Evolutionary conservation across 2,329 filamentous ascomycete genomes (phyloP), one percentile per base, ranked within the genome.

Genomic region (Thelonectria blattea): DNA sequence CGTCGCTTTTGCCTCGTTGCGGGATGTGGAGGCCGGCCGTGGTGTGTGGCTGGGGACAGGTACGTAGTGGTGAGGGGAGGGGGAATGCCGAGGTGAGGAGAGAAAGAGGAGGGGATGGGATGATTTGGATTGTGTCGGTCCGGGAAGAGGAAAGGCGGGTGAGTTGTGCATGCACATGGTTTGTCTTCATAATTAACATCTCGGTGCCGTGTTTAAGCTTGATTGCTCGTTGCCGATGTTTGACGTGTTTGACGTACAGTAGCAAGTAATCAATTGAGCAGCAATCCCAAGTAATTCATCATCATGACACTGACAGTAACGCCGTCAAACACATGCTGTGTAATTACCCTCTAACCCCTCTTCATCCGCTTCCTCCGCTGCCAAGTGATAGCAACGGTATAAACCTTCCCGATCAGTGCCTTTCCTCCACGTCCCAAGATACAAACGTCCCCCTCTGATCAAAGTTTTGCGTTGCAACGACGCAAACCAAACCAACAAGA

Each of bases 11-110:
- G 52, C 22, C 52, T 39, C 14, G 14, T 55, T 42, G 30, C 20
- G 43, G 52, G 43, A 55, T 55, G 52, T 55, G 52, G 52, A 55
- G 52, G 43, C 52, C 52, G 52, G 43, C 52, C 52, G 52, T n/a
- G 20, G 39, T 27, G 27, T 14, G 41, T 20, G 41, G 41, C 34
- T 46, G 42, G 14, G 41, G 8, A 6, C 3, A 24, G 22, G 22
- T 24, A 24, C 22, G 22, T 24, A 24, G 22, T 24, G 22, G 6
- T 24, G 22, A 24, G 22, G 22, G 22, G 24, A 48, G 15, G 7
- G 3, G n/a, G 11, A 3, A 41, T 15, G 50, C 50, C 47, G n/a
- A 41, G 7, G 42, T 27, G 56, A 24, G 50, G 20, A 12, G 34
- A 27, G 22, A 18, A 20, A 4, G 22, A 6, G 22, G 22, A 24